Evolutionary conservation across 106 monocot genomes (phyloP), one percentile per base, ranked within the genome.

Genomic region (Triglochin maritima): DNA sequence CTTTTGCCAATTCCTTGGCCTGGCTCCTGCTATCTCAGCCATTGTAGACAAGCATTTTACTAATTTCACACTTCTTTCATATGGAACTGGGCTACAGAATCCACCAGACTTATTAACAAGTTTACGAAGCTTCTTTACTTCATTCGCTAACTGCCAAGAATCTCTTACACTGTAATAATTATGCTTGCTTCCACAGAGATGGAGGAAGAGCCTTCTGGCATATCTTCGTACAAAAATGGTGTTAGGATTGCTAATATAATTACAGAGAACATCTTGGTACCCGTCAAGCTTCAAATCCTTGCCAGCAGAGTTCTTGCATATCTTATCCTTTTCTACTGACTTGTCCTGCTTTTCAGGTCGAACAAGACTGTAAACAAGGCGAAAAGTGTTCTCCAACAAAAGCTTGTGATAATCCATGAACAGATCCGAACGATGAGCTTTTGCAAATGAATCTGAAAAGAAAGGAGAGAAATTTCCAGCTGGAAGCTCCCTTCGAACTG

Each of bases 1-100:
- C 56, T 92, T 92, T 67, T 92, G 98, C 92, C 98, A 98, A 78
- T 98, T 92, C 66, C 80, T 80, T n/a, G 98, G 92, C 71, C 98
- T 86, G 63, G 86, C 81, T 62, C 64, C 80, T 71, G 98, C 98
- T 66, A 88, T 91, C 72, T 98, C 98, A 79, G 83, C 82, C 9
- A 98, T 79, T 50, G 86, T 53, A 64, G 88, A 86, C 64, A 98
- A 79, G 54, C 88, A 88, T 70, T 92, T 98, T 41, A 92, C 87
- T 71, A 98, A 84, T 59, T 98, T 98, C 29, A 89, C 88, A 48
- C 82, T 86, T 72, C 79, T 86, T 47, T 98, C 98, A 83, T 98
- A 92, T 16, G 82, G 82, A 59, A 92, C 67, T 11, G 79, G 77
- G 73, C 80, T 84, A 47, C 81, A 81, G 56, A 98, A 86, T 60